Evolutionary conservation across 352 stramenopile species (phyloP).

Genomic region (Globisporangium emineosum): DNA sequence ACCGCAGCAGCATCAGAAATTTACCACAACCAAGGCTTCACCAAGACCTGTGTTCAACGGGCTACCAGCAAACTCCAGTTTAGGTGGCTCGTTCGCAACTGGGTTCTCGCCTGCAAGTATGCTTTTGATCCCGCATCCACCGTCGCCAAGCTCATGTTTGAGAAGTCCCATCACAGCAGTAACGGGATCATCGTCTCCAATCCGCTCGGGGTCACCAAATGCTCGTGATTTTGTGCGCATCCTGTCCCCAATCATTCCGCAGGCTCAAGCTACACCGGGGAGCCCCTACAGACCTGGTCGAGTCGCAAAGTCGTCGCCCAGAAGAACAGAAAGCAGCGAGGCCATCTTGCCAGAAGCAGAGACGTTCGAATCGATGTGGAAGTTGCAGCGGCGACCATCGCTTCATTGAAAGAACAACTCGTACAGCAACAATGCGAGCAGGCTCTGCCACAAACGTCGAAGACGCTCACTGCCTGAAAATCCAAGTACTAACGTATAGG

Average conservation of each 20-base stretch:
- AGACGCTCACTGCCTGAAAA: background rate
- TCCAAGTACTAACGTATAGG: background rate
- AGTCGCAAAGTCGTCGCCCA: constrained; percentile 3
- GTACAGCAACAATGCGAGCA: background rate
- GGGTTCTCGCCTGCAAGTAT: background rate
- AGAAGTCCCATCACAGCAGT: background rate
- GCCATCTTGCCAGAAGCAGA: background rate
- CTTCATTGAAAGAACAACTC: constrained; percentile 9
- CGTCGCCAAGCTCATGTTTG: background rate
- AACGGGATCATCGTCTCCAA: background rate
- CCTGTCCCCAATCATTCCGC: constrained; percentile 12
- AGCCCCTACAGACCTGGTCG: background rate
- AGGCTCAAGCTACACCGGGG: background rate
- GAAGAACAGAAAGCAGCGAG: background rate
- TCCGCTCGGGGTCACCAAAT: background rate
- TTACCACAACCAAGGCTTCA: background rate
- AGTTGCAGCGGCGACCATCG: constrained; percentile 31
- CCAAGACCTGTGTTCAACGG: background rate
- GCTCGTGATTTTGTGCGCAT: constrained; percentile 9
- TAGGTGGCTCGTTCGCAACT: constrained; percentile 17
- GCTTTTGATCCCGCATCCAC: constrained; percentile 1
- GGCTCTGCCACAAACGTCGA: background rate
- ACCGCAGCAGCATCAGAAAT: constrained; percentile 10
- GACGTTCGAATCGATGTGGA: constrained; percentile 34
- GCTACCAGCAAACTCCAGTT: background rate